Evolutionary conservation across 768 basidiomycete species (phyloP), one percentile per base, ranked within the genome.

Genomic region (Sarcodon aspratus): DNA sequence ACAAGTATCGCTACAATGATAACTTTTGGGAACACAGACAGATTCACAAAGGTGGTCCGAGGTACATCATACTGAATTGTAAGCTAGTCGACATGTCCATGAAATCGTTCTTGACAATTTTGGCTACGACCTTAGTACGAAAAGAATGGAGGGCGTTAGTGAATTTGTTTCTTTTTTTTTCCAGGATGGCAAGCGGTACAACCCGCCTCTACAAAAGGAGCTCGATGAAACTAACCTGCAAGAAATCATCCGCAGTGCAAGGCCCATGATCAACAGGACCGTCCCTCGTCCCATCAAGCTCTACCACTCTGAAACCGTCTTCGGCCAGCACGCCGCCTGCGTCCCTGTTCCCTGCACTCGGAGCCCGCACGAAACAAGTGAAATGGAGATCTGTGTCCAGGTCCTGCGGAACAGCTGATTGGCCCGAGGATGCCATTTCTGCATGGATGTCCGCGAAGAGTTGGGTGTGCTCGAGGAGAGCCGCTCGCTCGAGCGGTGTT

Each of bases 251-350:
- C 21, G 21, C 21, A 27, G 21, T 63, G 54, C 77, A 79, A 50
- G 70, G 68, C 0, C 88, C 88, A 54, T 82, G 74, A 60, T 96
- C 92, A 55, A 96, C 70, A 1, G 93, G 91, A 3, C 87, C 87
- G 8, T 61, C 65, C 40, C 93, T 67, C 38, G 79, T 66, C 1
- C 93, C 93, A 64, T 96, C 92, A 44, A 98, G 68, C 63, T 96
- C 94, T 42, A 95, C 67, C 7, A 96, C 62, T 43, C 84, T 72
- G 34, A 58, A 55, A 15, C 7, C 9, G 13, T 8, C 9, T 52
- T 63, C 52, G 9, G 57, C 54, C 33, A 12, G 50, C 15, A 61
- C 48, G 13, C 55, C 42, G 36, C 58, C 55, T 0, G 58, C 55
- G 18, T 54, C 61, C n/a, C 73, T 60, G 11, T 66, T 54, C 1